These are phyloP conservation scores for Pilasporangium apinafurcum DNA, from an alignment of 352 stramenopile species.

Conservation along the genomic window DNA sequence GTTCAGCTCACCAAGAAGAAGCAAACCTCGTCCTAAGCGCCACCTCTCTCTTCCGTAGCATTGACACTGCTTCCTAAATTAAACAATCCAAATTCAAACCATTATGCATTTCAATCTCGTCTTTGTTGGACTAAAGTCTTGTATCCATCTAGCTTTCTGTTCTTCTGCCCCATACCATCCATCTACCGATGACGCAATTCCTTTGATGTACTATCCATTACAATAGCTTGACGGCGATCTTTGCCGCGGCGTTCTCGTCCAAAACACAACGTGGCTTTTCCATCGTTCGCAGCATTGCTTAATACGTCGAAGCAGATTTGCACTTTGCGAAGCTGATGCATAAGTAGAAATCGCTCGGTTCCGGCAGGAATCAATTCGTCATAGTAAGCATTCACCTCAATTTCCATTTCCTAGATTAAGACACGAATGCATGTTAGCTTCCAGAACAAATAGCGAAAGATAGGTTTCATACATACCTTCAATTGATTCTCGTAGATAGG, in stretches of 20 bases:
- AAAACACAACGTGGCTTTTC: conserved; percentile 34
- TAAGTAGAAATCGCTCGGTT: conserved; percentile 41
- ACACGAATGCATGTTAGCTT: background rate
- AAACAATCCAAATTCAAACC: no score
- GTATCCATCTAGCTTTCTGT: background rate
- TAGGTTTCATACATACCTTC: conserved; percentile 26
- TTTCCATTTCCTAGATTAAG: conserved; percentile 47
- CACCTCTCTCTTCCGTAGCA: no score
- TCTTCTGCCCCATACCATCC: background rate
- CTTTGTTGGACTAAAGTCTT: background rate
- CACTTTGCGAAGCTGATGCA: conserved; percentile 70
- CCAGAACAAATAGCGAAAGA: background rate
- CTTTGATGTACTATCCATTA: conserved; percentile 55
- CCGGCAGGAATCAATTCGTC: conserved; percentile 41
- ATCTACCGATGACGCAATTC: conserved; percentile 54
- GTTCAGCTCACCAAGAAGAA: conserved; percentile 95
- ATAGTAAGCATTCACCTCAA: conserved; percentile 75
- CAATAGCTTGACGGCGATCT: conserved; percentile 59
- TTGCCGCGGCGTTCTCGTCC: conserved; percentile 60
- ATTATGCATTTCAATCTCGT: background rate
- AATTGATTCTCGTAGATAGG: conserved; percentile 46
- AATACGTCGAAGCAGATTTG: conserved; percentile 62
- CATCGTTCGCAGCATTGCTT: conserved; percentile 17
- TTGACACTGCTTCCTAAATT: no score
- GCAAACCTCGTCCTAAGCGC: conserved; percentile 70